phyloP scores from a whole-genome alignment of 192 early-diverging fungal genomes.

The Coemansia umbellata region DNA sequence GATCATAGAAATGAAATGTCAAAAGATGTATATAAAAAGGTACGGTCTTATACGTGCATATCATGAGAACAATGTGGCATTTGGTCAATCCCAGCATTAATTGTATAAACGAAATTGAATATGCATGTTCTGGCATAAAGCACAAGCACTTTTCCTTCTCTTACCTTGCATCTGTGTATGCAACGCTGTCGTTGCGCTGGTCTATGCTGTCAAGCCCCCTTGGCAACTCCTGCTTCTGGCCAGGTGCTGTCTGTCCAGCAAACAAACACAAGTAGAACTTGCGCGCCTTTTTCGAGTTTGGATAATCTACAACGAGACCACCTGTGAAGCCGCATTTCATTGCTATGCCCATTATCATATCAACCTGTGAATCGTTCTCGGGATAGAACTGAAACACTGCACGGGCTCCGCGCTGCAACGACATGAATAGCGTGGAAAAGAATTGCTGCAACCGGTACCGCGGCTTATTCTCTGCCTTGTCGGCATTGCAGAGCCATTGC shows the following conservation, averaged over 20 bases:
- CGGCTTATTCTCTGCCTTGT: slow-evolving; percentile 84
- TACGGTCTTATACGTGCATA: no score
- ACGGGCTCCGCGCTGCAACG: slow-evolving; percentile 80
- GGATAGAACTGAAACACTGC: slow-evolving; percentile 99
- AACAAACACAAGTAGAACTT: slow-evolving; percentile 97
- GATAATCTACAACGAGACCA: slow-evolving; percentile 92
- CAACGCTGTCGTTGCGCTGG: slow-evolving; percentile 14
- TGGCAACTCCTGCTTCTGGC: slow-evolving; percentile 39
- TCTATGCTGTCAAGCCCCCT: slow-evolving; percentile 33
- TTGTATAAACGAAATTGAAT: slow-evolving; percentile 5
- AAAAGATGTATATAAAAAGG: no score
- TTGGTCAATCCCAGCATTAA: no score
- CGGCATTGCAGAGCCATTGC: slow-evolving; percentile 99
- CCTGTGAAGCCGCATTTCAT: slow-evolving; percentile 94
- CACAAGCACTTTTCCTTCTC: neutral
- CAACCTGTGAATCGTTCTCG: slow-evolving; percentile 90
- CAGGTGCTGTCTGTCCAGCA: slow-evolving; percentile 69
- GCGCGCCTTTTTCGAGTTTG: slow-evolving; percentile 93
- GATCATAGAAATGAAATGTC: no score
- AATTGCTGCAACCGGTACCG: slow-evolving; percentile 79
- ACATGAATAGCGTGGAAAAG: slow-evolving; percentile 90
- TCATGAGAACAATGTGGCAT: no score
- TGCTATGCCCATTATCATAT: slow-evolving; percentile 84
- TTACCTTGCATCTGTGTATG: slow-evolving; percentile 39
- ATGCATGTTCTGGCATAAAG: slow-evolving; percentile 3